Base-by-base conservation (phyloP, 108 stramenopile species). In the Skeletonema menzelii region DNA sequence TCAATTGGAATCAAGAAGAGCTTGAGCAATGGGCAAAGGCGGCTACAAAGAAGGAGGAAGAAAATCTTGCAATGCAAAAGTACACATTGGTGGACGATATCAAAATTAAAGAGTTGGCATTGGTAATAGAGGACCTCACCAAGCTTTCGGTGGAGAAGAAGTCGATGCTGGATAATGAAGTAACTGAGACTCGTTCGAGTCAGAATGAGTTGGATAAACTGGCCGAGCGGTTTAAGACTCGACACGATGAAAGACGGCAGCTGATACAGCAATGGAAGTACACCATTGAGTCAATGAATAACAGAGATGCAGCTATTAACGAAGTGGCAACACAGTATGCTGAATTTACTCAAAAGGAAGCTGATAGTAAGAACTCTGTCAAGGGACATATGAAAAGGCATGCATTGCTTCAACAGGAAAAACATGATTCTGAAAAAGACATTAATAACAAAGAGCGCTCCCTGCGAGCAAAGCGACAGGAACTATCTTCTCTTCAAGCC, bases 1-100 rank as follows among this genome's bases (percentile, higher is more conserved):
- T 93, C 84, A 91, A 94, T 73, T 93, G 89, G 88, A 96, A 93
- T 75, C 95, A 94, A 72, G 93, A 94, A 63, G 92, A 96, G 73
- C 82, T 96, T 15, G 92, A 96, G 79, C 92, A 91, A 84, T 96
- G 95, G 95, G 91, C 91, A 20, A 77, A 86, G n/a, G 95, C 95
- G 13, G 87, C 91, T 27, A 70, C 83, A 53, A 93, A 94, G 65
- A 94, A 91, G 74, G 95, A 94, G 59, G 93, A 93, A 30, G 95
- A 96, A 65, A 84, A 84, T 63, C 56, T 86, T 0, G 86, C 90
- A 27, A 69, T 95, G 7, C 83, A 94, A 58, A 84, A 85, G 56
- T 96, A 94, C 74, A 69, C 87, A 14, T 69, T 86, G 38, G 89
- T 90, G 8, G 95, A 96, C 69, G 93, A 94, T 35, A 80, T 72